Percentiles rank a stretch among this genome's conserved stretches.
Conservation (phyloP, 1,284 basidiomycete species). For the Cutaneotrichosporon cyanovorans region DNA sequence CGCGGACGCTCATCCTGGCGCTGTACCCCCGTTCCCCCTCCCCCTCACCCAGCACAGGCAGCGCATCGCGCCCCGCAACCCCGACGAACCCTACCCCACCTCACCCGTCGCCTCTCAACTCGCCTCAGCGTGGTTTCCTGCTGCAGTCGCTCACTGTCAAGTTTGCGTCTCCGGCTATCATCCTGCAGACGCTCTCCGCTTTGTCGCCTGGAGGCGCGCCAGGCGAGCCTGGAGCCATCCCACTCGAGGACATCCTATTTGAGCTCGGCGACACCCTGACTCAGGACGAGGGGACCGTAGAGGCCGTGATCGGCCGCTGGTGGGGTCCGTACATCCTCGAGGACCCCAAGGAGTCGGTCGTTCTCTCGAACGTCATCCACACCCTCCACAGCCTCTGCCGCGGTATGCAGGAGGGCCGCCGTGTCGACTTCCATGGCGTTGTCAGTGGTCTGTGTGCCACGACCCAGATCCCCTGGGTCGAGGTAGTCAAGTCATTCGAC, state of each 20-base stretch:
- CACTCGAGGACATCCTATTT: conserved; percentile 43
- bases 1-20: conserved; percentile 38
- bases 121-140: conserved; percentile 36
- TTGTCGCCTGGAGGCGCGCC: conserved; percentile 41
- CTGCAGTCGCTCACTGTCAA: conserved; percentile 38
- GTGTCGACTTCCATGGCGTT: conserved; percentile 39
- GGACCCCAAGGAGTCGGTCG: conserved; percentile 22
- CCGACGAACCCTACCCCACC: conserved; percentile 40
- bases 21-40: conserved; percentile 34
- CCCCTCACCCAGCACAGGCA: conserved; percentile 18
- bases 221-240: conserved; percentile 29
- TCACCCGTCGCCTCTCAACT: conserved; percentile 37
- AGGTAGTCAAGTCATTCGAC: conserved; percentile 49
- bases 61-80: conserved; percentile 31
- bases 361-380: conserved; percentile 29
- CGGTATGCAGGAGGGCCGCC: conserved; percentile 43
- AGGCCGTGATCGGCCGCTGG: conserved; percentile 42
- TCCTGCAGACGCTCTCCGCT: conserved; percentile 41
- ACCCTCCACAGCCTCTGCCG: conserved; percentile 38
- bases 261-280: conserved; percentile 45
- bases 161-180: conserved; percentile 43
- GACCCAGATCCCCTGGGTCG: conserved; percentile 65
- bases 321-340: conserved; percentile 38
- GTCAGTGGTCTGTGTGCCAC: conserved; percentile 65
- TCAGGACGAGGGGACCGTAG: conserved; percentile 41